Conservation (phyloP, 1,284 basidiomycete genomes). For the Pterula multifida region DNA sequence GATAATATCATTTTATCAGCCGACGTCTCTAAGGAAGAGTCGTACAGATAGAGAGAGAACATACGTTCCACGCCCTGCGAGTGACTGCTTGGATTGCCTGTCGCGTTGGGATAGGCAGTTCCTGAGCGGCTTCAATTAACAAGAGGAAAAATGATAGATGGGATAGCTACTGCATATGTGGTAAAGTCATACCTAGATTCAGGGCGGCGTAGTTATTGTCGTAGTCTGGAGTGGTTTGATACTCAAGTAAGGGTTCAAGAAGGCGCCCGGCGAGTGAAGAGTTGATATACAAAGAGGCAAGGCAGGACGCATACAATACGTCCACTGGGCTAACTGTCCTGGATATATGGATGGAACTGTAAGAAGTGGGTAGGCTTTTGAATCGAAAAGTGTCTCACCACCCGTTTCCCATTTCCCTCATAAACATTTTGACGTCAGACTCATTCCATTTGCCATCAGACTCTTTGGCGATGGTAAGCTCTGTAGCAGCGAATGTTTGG, state of each 20-base stretch:
- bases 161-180: too few relatives aligned
- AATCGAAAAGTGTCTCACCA: conserved; percentile 14
- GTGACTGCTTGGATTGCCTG: not conserved
- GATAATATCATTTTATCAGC: too few relatives aligned
- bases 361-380: too few relatives aligned
- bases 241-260: conserved; percentile 24
- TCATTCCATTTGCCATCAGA: conserved; percentile 19
- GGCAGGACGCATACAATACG: conserved; percentile 25
- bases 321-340: conserved; percentile 25
- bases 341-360: too few relatives aligned
- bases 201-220: conserved; percentile 1
- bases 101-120: not conserved
- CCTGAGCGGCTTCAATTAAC: too few relatives aligned
- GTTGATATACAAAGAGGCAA: conserved; percentile 26
- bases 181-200: not conserved
- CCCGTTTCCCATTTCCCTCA: conserved; percentile 28
- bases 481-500: conserved; percentile 21
- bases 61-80: not conserved
- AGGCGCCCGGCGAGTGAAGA: conserved; percentile 21
- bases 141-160: too few relatives aligned
- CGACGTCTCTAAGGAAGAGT: not conserved
- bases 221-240: conserved; percentile 12
- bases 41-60: not conserved
- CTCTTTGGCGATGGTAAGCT: conserved; percentile 11
- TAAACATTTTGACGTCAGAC: conserved; percentile 33